Evolutionary conservation across 2,329 filamentous ascomycete genomes (phyloP), one percentile per base, ranked within the genome.

Genomic region (Aspergillus novoparasiticus): DNA sequence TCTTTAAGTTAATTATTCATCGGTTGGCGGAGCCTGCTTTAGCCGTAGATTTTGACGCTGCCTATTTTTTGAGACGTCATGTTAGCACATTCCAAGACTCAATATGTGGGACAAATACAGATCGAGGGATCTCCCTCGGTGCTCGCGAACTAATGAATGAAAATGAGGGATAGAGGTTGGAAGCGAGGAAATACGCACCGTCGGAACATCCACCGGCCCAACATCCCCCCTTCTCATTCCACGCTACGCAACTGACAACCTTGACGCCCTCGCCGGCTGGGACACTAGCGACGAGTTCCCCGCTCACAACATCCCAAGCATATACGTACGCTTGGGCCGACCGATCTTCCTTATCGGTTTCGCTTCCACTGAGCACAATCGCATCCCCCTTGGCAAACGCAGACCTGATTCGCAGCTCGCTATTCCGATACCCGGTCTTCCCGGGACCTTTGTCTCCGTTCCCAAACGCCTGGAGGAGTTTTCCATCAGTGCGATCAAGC

Each of bases 301-400:
- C 94, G 6, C 85, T 90, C 60, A 97, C 76, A 23, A 96, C 80
- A 79, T 97, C 93, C 94, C 94, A 98, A 1, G 88, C 92, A 68
- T 80, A 79, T 4, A 78, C 72, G 58, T 69, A 68, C 4, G 77
- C 77, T 48, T 78, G 69, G 2, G 58, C 61, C 9, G 43, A 48
- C 11, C 46, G 59, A 26, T 64, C 66, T 1, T 63, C 66, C 55
- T 71, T 68, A 26, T 64, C 65, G 14, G 86, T 83, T 78, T 97
- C 94, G 71, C 93, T 93, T 9, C 94, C 94, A 57, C 88, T 90
- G 4, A 97, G 72, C 1, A 95, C 92, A 56, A 90, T 89, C 64
- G 87, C 89, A 78, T 97, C 94, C 66, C 86, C 88, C 34, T 87
- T 84, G 0, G 92, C 94, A 61, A 97, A 81, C 5, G 91, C 83